These are phyloP conservation scores for Paulownia fortunei DNA, from an alignment of 257 asterid genomes.

Conservation along the genomic window DNA sequence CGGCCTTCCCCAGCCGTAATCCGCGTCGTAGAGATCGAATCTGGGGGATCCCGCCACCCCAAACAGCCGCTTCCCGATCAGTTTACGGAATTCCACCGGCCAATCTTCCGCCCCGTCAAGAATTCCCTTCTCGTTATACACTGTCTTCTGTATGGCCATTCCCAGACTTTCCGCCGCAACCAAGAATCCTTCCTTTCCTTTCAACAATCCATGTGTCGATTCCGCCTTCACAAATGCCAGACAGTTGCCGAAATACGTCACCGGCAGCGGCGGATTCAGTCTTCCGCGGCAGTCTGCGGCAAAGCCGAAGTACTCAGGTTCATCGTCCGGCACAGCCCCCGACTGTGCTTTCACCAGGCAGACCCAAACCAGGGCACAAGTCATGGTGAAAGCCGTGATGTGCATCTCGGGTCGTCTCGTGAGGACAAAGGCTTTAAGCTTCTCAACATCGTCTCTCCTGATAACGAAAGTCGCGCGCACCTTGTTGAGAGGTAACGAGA, in stretches of 20 bases:
- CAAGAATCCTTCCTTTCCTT: conserved; percentile 36
- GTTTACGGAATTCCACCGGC: conserved; percentile 39
- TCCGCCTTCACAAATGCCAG: conserved; percentile 35
- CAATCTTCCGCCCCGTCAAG: conserved; percentile 39
- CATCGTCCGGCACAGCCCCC: conserved; percentile 33
- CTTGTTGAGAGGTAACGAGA: conserved; percentile 32
- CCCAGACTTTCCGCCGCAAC: conserved; percentile 41
- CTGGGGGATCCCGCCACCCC: conserved; percentile 45
- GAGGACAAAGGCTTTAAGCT: conserved; percentile 34
- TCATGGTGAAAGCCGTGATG: conserved; percentile 47
- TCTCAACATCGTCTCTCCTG: conserved; percentile 37
- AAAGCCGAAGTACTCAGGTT: conserved; percentile 40
- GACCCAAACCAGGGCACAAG: conserved; percentile 46
- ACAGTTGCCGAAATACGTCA: conserved; percentile 46
- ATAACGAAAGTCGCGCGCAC: conserved; percentile 50
- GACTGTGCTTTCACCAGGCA: conserved; percentile 44
- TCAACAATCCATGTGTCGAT: conserved; percentile 32
- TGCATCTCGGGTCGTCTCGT: conserved; percentile 37
- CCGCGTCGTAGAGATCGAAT: conserved; percentile 44
- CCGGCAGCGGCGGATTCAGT: conserved; percentile 45
- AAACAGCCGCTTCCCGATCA: conserved; percentile 37
- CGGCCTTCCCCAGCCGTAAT: conserved; percentile 50
- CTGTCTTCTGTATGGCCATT: conserved; percentile 36
- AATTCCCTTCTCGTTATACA: conserved; percentile 42
- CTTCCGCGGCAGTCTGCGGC: conserved; percentile 51